Percentiles rank a stretch among this genome's conserved stretches.
Conservation (phyloP, 345 rosid species). For the Tarenaya hassleriana region DNA sequence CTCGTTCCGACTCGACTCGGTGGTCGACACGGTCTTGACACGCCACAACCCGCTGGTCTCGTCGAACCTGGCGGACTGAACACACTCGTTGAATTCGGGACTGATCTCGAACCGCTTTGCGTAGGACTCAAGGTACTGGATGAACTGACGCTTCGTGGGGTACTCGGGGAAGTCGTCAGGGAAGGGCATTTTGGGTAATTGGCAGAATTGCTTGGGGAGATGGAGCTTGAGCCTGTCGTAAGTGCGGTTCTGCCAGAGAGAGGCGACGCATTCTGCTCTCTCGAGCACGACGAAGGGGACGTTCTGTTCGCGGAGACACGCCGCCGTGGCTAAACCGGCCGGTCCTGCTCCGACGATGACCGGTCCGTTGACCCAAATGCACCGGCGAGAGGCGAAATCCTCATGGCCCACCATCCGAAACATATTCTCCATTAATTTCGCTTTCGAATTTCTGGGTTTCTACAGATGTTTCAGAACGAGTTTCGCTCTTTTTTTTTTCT, state of each 20-base stretch:
- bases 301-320: conserved; percentile 40
- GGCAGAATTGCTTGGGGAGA: conserved; percentile 49
- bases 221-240: conserved; percentile 48
- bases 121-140: conserved; percentile 40
- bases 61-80: conserved; percentile 33
- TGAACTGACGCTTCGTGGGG: conserved; percentile 25
- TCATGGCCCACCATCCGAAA: conserved; percentile 30
- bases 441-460: too few species aligned
- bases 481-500: too few species aligned
- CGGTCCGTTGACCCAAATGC: too few species aligned
- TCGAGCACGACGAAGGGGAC: conserved; percentile 47
- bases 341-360: too few species aligned
- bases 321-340: conserved; percentile 10
- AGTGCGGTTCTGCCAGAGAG: conserved; percentile 45
- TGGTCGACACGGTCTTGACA: conserved; percentile 25
- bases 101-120: conserved; percentile 33
- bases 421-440: conserved; percentile 37
- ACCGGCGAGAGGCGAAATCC: conserved; percentile 18
- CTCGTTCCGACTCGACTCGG: conserved; percentile 5
- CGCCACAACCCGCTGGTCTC: conserved; percentile 36
- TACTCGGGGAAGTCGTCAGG: conserved; percentile 32
- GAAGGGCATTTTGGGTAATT: conserved; percentile 44
- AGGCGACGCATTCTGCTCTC: conserved; percentile 40
- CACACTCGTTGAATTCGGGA: conserved; percentile 13
- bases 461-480: too few species aligned